Evolutionary conservation across 148 eudicot species (phyloP), one percentile per base, ranked within the genome.

Genomic region (Polygonum aviculare): DNA sequence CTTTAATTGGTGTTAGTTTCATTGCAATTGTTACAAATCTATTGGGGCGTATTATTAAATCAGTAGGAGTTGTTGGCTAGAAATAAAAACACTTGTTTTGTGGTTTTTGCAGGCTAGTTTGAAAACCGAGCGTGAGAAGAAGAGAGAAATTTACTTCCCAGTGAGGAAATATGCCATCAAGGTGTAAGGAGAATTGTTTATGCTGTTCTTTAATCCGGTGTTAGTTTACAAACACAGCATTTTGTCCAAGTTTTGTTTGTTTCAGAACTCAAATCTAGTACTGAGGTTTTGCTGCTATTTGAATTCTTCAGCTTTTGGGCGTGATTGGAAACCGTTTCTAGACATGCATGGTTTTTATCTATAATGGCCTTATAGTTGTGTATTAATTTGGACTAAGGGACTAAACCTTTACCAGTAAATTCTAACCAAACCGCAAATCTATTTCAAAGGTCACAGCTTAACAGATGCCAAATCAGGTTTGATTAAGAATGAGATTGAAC

Each of bases 121-220:
- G 90, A 89, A 89, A 88, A 87, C 93, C 0, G 87, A 85, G 47
- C 84, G 86, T 75, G 79, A 89, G 79, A 87, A 89, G 83, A 89
- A 87, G 77, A 89, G 83, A 48, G 93, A 87, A 73, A 84, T 78
- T 84, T 87, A 89, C 82, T 89, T 79, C 72, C 90, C 93, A 26
- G 72, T 85, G 87, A 87, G 93, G 77, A 89, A 89, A 76, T 89
- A 85, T 65, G 90, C 90, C n/a, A 87, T 89, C 69, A 87, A 85
- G 82, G 89, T 80, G 69, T 81, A 82, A 79, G 67, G 78, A 67
- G 69, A 60, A 22, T 31, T 31, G 36, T 60, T 22, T 60, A 12
- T 65, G 18, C 36, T 67, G 41, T 18, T 18, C 44, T 7, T 35
- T 36, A 5, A 67, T 36, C 38, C 16, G 9, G 40, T 67, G 3